Base-by-base conservation (phyloP, 129 eudicot genomes). In the Saussurea involucrata region DNA sequence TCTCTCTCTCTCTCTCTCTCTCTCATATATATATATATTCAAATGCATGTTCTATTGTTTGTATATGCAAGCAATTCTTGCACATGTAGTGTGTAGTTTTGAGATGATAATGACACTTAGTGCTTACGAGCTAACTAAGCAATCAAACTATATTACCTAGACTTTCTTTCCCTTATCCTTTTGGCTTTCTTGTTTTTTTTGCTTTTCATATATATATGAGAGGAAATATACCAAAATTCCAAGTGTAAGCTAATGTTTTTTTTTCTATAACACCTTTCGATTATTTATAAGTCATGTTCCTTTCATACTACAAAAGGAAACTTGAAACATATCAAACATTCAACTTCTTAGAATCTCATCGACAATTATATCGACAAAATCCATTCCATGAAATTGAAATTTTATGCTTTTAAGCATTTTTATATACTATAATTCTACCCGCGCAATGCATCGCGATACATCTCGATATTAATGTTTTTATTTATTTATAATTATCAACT, bases 61-160 rank as follows among this genome's bases (percentile, higher is more conserved):
- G 80, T 20, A 74, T 74, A 74, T 68, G 80, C 76, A 68, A 81
- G 80, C 68, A 81, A 74, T 74, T 81, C 57, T 31, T 74, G 84
- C 84, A 81, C 84, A 81, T 81, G 84, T 60, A 61, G 70, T 57
- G 80, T 81, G 80, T 68, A 71, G 76, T 60, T 74, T 80, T 55
- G 84, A 81, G 80, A 74, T 81, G 84, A 81, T 81, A 74, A 81
- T 81, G 84, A 75, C 84, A 74, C 84, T 74, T 74, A 33, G 84
- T 81, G 84, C 80, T 81, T 74, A 81, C 80, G 71, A 81, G 55
- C 70, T 81, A 67, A 80, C 79, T 66, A 81, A 81, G 84, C 84
- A 81, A 81, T 81, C 84, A 74, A 81, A 81, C 80, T 68, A 81
- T 74, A 69, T 58, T 61, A 72, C 68, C 73, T 63, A 63, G 78